Base-by-base conservation (phyloP, 441 rosid species). In the Gossypium trilobum region DNA sequence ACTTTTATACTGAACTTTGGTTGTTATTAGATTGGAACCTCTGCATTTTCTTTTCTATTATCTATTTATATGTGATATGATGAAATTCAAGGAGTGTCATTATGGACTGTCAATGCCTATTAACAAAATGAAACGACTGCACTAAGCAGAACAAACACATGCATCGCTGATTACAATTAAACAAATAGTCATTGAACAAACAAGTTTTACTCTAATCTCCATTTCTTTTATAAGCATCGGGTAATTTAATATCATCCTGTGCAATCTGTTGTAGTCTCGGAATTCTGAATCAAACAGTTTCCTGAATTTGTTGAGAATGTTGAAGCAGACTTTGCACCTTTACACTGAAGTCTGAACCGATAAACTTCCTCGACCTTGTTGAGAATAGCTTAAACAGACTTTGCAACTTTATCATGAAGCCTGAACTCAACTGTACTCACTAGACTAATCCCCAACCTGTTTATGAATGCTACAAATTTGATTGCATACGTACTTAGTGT, bases 1-100 rank as follows among this genome's bases (percentile, higher is more conserved):
- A 83, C 25, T 23, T 33, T 13, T 64, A 10, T 20, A 42, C 14
- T 23, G 17, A 71, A 23, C 74, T 20, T 58, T 71, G 2, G 17
- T 31, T 17, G 16, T 55, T 1, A 36, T 33, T 22, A 4, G 9
- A 20, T 70, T 19, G 9, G 31, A 17, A 58, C 11, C 8, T 25
- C 25, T 68, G 46, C 46, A 9, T 8, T 11, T 22, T 23, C 23
- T 25, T 25, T 31, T n/a, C 5, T 23, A 2, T 70, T n/a, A 11
- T 22, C 39, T 10, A 13, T 14, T 70, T n/a, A 11, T 22, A 14
- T 10, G 7, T 14, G 27, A 6, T 55, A 25, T 71, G 22, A 22
- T 58, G 8, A 5, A 39, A 14, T 4, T 59, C 16, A 16, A 59
- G 73, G 55, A 52, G 31, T 51, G 58, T 2, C 4, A 8, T 25